Evolutionary conservation across 169 alveolate species (phyloP).

Genomic region (Eimeria falciformis): DNA sequence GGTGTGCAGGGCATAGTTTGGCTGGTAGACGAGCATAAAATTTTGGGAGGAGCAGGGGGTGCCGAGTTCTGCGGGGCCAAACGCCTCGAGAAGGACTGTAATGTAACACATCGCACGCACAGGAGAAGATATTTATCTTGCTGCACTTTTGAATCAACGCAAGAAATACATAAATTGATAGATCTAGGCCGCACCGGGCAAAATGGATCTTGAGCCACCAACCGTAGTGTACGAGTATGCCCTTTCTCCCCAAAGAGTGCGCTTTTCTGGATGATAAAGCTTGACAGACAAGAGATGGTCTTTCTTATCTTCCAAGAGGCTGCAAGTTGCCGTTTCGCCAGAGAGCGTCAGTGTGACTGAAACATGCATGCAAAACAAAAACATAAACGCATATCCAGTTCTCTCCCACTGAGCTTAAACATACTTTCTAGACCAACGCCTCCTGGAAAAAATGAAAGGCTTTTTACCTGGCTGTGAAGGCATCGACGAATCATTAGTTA

Average conservation of each 20-base stretch:
- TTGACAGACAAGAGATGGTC: slow-evolving; percentile 25
- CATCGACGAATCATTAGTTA: background rate
- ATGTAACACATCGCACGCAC: background rate
- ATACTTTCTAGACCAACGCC: no score
- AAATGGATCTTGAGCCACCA: slow-evolving; percentile 16
- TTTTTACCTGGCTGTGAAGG: slow-evolving; percentile 43
- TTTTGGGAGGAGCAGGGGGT: slow-evolving; percentile 47
- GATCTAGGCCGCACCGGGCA: slow-evolving; percentile 28
- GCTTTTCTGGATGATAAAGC: background rate
- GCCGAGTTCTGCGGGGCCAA: slow-evolving; percentile 38
- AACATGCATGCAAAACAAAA: no score
- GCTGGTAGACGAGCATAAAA: slow-evolving; percentile 19
- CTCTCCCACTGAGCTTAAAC: no score
- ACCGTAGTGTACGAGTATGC: background rate
- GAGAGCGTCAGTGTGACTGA: slow-evolving; percentile 50
- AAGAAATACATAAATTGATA: background rate
- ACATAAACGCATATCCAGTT: no score
- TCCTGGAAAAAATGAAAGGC: no score
- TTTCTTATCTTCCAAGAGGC: background rate
- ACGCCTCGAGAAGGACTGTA: background rate
- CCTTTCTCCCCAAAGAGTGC: slow-evolving; percentile 5
- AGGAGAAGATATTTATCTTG: no score
- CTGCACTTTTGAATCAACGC: background rate
- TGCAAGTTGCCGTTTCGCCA: slow-evolving; percentile 57
- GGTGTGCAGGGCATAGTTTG: slow-evolving; percentile 18